phyloP scores from a whole-genome alignment of 208 protist genomes.

The Acanthamoeba healyi region DNA sequence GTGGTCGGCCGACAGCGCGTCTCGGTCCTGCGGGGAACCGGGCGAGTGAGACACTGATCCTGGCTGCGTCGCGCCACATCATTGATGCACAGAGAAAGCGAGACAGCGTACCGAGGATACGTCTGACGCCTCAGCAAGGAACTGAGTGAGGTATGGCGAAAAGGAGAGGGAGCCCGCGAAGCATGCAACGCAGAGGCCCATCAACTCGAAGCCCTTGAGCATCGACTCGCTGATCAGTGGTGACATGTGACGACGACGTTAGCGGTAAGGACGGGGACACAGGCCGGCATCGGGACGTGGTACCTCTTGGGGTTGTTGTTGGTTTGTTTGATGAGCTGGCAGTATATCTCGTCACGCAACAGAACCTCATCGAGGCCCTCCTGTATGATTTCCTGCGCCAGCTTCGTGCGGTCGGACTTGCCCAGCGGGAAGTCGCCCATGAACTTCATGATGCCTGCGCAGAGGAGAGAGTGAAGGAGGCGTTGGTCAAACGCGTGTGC shows the following conservation, averaged over 20 bases:
- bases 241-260: no score
- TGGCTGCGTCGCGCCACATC: no score
- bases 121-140: slow-evolving; percentile 29
- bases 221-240: background rate
- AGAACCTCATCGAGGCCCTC: background rate
- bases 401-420: slow-evolving; percentile 15
- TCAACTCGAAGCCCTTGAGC: slow-evolving; percentile 31
- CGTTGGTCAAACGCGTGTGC: no score
- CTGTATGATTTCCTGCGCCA: slow-evolving; percentile 62
- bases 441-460: slow-evolving; percentile 54
- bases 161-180: background rate
- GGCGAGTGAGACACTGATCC: no score
- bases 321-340: slow-evolving; percentile 68
- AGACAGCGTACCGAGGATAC: background rate
- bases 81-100: no score
- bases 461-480: background rate
- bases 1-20: background rate
- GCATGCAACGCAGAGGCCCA: slow-evolving; percentile 17
- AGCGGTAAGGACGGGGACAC: no score
- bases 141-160: slow-evolving; percentile 35
- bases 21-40: background rate
- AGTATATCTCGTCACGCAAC: slow-evolving; percentile 65
- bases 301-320: slow-evolving; percentile 59
- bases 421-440: slow-evolving; percentile 74
- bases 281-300: background rate